These are phyloP conservation scores for Pleoardoris graminearum DNA, from an alignment of 2,329 filamentous ascomycete genomes.

Conservation along the genomic window DNA sequence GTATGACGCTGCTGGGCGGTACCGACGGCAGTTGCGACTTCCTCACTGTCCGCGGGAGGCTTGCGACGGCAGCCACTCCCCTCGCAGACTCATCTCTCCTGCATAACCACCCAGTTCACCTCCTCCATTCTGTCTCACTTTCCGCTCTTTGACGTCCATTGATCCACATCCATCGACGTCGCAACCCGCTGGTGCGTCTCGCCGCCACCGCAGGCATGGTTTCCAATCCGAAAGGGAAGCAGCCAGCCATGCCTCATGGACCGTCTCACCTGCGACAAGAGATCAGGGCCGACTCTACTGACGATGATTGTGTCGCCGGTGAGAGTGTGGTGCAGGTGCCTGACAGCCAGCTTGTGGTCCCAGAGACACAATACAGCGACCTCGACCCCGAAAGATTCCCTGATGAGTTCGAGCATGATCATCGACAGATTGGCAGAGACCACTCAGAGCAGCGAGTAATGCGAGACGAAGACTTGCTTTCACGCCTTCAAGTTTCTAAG, in stretches of 20 bases:
- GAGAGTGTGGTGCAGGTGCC: constrained; percentile 19
- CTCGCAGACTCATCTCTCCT: not conserved
- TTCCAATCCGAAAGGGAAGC: constrained; percentile 18
- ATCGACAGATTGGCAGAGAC: not conserved
- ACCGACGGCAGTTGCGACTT: constrained; percentile 16
- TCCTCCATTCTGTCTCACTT: too few relatives aligned
- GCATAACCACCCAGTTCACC: not conserved
- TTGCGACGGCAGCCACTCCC: constrained; percentile 9
- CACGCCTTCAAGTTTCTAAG: not conserved
- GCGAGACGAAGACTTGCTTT: not conserved
- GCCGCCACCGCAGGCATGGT: constrained; percentile 9
- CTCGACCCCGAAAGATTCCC: not conserved
- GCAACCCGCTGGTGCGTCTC: not conserved
- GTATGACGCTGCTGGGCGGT: not conserved
- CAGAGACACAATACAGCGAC: constrained; percentile 25
- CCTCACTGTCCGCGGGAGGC: constrained; percentile 18
- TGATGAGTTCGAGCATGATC: not conserved
- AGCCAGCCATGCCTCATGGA: constrained; percentile 3
- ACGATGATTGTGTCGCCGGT: constrained; percentile 14
- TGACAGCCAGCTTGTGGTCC: constrained; percentile 21
- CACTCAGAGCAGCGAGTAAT: not conserved
- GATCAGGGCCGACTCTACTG: constrained; percentile 16
- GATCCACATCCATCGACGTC: not conserved
- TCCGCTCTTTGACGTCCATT: not conserved
- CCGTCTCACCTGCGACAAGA: constrained; percentile 32